Evolutionary conservation across 495 filamentous ascomycete genomes (phyloP).

Genomic region (Talaromyces trachyspermus): DNA sequence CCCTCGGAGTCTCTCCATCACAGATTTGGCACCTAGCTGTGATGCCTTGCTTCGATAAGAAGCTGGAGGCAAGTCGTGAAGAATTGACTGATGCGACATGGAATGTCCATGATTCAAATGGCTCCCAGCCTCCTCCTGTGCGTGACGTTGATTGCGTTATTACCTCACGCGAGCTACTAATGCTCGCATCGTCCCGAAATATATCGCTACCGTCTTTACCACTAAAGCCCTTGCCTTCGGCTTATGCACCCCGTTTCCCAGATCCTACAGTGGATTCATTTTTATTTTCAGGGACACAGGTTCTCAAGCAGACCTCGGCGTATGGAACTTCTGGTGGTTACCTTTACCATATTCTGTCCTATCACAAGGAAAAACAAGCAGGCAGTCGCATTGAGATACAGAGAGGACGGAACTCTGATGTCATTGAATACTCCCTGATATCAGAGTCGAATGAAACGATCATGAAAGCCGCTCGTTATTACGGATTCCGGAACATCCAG

Average conservation of each 20-base stretch:
- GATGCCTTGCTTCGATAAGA: slow-evolving; percentile 99
- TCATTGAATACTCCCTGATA: slow-evolving; percentile 70
- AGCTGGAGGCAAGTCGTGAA: slow-evolving; percentile 87
- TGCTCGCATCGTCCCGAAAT: slow-evolving; percentile 70
- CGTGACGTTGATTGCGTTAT: slow-evolving; percentile 97
- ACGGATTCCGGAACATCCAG: slow-evolving; percentile 96
- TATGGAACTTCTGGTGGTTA: slow-evolving; percentile 85
- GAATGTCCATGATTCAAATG: slow-evolving; percentile 23
- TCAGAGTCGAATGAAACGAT: slow-evolving; percentile 46
- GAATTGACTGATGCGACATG: slow-evolving; percentile 82
- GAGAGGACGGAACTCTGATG: slow-evolving; percentile 82
- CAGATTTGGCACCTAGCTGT: slow-evolving; percentile 89
- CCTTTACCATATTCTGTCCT: slow-evolving; percentile 68
- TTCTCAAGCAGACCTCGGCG: slow-evolving; percentile 22
- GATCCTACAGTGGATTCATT: slow-evolving; percentile 61
- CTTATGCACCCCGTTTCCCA: slow-evolving; percentile 49
- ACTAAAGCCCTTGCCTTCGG: slow-evolving; percentile 37
- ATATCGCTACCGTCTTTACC: slow-evolving; percentile 67
- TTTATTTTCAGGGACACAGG: slow-evolving; percentile 44
- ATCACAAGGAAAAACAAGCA: slow-evolving; percentile 60
- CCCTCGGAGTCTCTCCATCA: slow-evolving; percentile 61
- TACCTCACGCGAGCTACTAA: slow-evolving; percentile 85
- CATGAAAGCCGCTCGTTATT: slow-evolving; percentile 81
- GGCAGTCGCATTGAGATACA: slow-evolving; percentile 58
- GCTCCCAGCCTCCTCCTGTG: slow-evolving; percentile 45